Base-by-base conservation (phyloP, 225 moss, liverwort and hornwort species). In the Bryum argenteum region DNA sequence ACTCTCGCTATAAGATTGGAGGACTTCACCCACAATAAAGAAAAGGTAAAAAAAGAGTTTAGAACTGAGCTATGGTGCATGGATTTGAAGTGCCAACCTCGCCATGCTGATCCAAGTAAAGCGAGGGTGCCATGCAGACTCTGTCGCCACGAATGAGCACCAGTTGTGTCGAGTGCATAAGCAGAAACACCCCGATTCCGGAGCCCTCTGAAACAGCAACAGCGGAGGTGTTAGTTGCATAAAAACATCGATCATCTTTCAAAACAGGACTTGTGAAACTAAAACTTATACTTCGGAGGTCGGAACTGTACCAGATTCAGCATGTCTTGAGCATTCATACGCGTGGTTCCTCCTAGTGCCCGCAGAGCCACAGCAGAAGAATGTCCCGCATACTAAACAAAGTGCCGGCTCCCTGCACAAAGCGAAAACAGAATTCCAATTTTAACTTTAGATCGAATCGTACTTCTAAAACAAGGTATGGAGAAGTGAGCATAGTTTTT, bases 31-130 rank as follows among this genome's bases (percentile, higher is more conserved):
- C 16, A 28, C 38, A 41, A 4, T 2, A n/a, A 67, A 58, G 23
- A 33, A 33, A 58, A 11, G 8, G 19, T 28, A 16, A 20, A 59
- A 28, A 3, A 2, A 8, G 67, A 26, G 54, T 50, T 1, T n/a
- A 65, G 47, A 59, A 50, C 67, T 63, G 26, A 47, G 45, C 39
- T 10, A 8, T 38, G 39, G 4, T 54, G 11, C 26, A 48, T 63
- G 48, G 79, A 65, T 77, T 66, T 22, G 64, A 62, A 61, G 69
- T 74, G 75, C 90, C 82, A 63, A 97, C 97, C 94, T 97, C 97
- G 63, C 97, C 97, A 81, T 97, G 94, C 75, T 94, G 93, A 89
- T 97, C 97, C 83, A 97, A 83, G 74, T 97, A 97, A 12, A 97
- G 75, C 3, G 97, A 97, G 23, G 90, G 97, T 69, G 92, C 94